Percentiles rank a stretch among this genome's conserved stretches.
Conservation (phyloP, 2,329 filamentous ascomycete species). For the Verticillium longisporum region DNA sequence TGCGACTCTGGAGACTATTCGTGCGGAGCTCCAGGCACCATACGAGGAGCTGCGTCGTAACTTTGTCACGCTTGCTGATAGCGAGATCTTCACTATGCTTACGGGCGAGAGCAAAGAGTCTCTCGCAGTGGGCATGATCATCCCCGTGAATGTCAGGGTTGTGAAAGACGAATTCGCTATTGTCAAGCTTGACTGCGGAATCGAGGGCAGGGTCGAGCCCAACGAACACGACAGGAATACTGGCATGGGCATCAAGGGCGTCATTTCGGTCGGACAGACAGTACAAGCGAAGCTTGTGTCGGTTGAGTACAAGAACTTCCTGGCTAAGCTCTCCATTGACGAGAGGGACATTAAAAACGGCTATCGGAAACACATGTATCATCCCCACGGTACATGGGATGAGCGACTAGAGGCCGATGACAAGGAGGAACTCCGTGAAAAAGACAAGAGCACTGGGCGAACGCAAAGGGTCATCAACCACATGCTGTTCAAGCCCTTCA, state of each 20-base stretch:
- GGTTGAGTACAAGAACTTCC: slow-evolving; percentile 79
- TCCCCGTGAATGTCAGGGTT: slow-evolving; percentile 80
- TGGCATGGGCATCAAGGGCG: slow-evolving; percentile 63
- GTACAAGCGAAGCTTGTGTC: slow-evolving; percentile 82
- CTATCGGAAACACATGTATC: slow-evolving; percentile 62
- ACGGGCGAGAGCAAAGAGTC: slow-evolving; percentile 87
- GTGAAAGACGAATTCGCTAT: slow-evolving; percentile 92
- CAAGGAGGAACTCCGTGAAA: slow-evolving; percentile 75
- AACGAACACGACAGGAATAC: slow-evolving; percentile 25
- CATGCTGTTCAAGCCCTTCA: slow-evolving; percentile 90
- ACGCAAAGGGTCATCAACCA: slow-evolving; percentile 96
- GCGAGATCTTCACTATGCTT: slow-evolving; percentile 92
- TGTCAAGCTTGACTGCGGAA: slow-evolving; percentile 86
- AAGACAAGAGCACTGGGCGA: slow-evolving; percentile 77
- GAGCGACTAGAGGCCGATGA: slow-evolving; percentile 73
- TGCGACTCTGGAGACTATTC: slow-evolving; percentile 91
- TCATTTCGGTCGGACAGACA: slow-evolving; percentile 75
- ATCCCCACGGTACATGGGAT: slow-evolving; percentile 80
- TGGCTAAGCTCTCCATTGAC: slow-evolving; percentile 75
- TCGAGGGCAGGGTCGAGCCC: slow-evolving; percentile 83
- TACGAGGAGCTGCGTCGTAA: slow-evolving; percentile 89
- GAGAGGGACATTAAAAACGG: slow-evolving; percentile 74
- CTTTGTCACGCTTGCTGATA: slow-evolving; percentile 61
- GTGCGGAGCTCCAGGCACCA: slow-evolving; percentile 83
- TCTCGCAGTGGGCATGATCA: slow-evolving; percentile 82